These are phyloP conservation scores for Carallia pectinifolia DNA, from an alignment of 345 rosid genomes.

Conservation along the genomic window DNA sequence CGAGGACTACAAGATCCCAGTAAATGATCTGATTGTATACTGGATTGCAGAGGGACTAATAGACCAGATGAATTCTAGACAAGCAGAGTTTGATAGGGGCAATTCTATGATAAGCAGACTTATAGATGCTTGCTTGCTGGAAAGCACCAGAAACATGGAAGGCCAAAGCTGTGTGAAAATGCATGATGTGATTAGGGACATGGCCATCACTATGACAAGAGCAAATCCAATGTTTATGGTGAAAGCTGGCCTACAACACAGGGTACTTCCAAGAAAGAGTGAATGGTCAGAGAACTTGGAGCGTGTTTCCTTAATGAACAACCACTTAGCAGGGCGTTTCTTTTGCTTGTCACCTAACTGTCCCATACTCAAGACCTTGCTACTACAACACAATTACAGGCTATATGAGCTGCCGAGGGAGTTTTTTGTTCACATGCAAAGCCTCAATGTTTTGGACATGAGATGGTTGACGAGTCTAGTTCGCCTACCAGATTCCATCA, in stretches of 20 bases:
- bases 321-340: background rate
- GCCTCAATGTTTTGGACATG: background rate
- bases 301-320: conserved; percentile 14
- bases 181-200: conserved; percentile 26
- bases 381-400: background rate
- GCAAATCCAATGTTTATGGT: background rate
- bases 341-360: conserved; percentile 1
- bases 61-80: background rate
- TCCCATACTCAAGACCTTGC: conserved; percentile 4
- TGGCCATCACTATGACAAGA: conserved; percentile 19
- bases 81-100: conserved; percentile 15
- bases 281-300: conserved; percentile 14
- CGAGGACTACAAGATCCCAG: background rate
- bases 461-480: background rate
- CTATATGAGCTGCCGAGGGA: background rate
- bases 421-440: background rate
- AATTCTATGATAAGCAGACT: conserved; percentile 21
- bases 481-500: conserved; percentile 21
- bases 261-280: background rate
- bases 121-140: conserved; percentile 11
- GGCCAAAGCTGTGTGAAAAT: conserved; percentile 12
- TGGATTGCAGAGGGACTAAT: conserved; percentile 27
- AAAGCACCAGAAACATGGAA: background rate
- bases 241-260: background rate
- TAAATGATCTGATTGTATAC: conserved; percentile 14